Conservation (phyloP, 2,329 filamentous ascomycete genomes). For the Cladosporium sp. region DNA sequence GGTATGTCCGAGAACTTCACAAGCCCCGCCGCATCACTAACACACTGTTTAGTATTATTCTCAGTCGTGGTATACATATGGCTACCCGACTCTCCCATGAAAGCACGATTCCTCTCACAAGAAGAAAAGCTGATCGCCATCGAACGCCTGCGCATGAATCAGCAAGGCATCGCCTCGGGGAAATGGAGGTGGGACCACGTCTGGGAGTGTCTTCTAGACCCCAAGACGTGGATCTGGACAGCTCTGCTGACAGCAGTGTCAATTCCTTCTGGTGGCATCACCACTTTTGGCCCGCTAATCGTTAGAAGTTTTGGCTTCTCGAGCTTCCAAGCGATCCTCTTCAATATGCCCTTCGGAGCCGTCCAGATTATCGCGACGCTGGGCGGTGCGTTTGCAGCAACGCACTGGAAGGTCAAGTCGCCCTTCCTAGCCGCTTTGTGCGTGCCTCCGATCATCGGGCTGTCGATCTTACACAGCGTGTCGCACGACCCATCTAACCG, state of each 20-base stretch:
- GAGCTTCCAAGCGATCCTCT: conserved; percentile 57
- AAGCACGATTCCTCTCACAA: conserved; percentile 57
- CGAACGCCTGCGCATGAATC: conserved; percentile 51
- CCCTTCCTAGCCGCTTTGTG: conserved; percentile 56
- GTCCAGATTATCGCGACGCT: conserved; percentile 63
- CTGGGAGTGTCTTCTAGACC: conserved; percentile 55
- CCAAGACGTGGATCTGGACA: conserved; percentile 64
- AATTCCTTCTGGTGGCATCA: conserved; percentile 59
- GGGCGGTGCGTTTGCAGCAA: conserved; percentile 58
- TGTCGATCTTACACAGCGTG: conserved; percentile 54
- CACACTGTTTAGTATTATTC: conserved; percentile 45
- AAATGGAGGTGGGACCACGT: conserved; percentile 57
- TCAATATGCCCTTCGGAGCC: conserved; percentile 62
- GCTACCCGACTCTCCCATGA: conserved; percentile 66
- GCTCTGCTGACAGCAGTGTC: conserved; percentile 49
- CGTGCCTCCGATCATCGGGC: conserved; percentile 58
- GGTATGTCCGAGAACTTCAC: neutral
- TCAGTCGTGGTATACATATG: conserved; percentile 54
- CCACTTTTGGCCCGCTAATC: conserved; percentile 60
- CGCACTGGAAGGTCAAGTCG: conserved; percentile 56
- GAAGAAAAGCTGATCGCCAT: conserved; percentile 60
- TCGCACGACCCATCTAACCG: conserved; percentile 49
- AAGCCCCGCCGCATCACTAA: conserved; percentile 41
- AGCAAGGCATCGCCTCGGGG: conserved; percentile 43
- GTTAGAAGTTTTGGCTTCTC: conserved; percentile 59